Evolutionary conservation across 164 flowering plant genomes (phyloP), one percentile per base, ranked within the genome.

Genomic region (Dillenia turbinata): DNA sequence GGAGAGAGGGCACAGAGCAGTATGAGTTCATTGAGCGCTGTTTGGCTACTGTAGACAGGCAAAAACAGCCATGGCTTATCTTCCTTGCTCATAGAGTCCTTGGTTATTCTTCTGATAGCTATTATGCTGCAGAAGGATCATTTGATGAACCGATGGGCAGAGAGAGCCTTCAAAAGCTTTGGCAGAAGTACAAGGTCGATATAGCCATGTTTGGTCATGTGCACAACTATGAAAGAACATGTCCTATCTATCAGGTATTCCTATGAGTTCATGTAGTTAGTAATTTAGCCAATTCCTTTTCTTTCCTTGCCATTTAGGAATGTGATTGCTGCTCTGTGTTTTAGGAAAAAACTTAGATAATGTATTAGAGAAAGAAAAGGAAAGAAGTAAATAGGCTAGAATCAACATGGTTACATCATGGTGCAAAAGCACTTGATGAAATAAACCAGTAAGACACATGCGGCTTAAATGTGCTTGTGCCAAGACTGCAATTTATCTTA

Each of bases 161-260:
- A 47, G 68, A 64, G 9, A 63, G 67, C 57, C 59, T 69, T 12
- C 67, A 69, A n/a, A 53, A 57, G 12, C 54, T 67, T 9, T 60
- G 70, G 65, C 60, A 66, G 50, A 66, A 59, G 64, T 66, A 66
- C 64, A 66, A 66, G 57, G 69, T 66, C 45, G 69, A 66, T 50
- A 54, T 68, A 9, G 96, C 96, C 46, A 81, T 89, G 52, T 91
- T 65, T 44, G 97, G 97, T 52, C 93, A 89, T 71, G 89, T 85
- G 54, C 97, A 91, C 66, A 89, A 86, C 81, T 91, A 91, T 68
- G 97, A 91, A 68, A 84, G 97, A 62, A 71, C 84, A 44, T 91
- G 96, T 63, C 93, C 89, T 8, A 71, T 89, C 40, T 91, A 85
- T 60, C 81, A 89, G 91, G 96, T 86, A 76, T 19, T 1, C 22